A percentile compares a stretch with the other conserved stretches of the same genome.
Evolutionary conservation across 306 rosid genomes (phyloP).

Genomic region (Oemleria cerasiformis): DNA sequence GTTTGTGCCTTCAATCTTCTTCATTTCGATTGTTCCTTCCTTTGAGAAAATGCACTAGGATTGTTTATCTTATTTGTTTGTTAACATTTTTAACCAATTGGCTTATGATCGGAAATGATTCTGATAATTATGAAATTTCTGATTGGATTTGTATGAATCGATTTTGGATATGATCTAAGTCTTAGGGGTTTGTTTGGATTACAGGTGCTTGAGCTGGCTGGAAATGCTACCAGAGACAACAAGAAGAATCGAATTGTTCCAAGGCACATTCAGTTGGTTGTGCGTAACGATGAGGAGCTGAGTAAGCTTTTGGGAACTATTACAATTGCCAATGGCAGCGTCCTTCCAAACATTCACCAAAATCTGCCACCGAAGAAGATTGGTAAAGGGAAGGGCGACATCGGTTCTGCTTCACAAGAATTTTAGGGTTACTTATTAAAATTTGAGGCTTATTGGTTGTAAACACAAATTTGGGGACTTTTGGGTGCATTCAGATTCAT

Average conservation of each 20-base stretch:
- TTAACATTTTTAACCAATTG: not conserved
- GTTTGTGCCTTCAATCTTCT: constrained; percentile 25
- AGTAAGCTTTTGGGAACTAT: constrained; percentile 70
- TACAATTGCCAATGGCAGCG: constrained; percentile 59
- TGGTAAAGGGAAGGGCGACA: constrained; percentile 40
- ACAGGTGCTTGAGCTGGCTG: constrained; percentile 59
- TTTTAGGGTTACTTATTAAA: constrained; percentile 23
- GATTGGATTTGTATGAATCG: no score
- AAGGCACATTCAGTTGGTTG: constrained; percentile 73
- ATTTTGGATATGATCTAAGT: no score
- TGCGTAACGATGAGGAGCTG: constrained; percentile 70
- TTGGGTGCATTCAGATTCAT: not conserved
- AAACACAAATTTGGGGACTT: not conserved
- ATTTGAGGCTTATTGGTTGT: not conserved
- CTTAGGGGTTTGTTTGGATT: not conserved
- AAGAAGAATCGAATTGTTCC: constrained; percentile 65
- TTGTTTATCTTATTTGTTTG: not conserved
- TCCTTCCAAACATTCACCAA: constrained; percentile 58
- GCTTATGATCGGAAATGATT: not conserved
- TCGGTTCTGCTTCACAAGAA: constrained; percentile 66
- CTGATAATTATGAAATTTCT: not conserved
- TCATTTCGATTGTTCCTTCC: no score
- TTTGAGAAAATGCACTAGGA: no score
- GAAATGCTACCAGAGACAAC: constrained; percentile 66
- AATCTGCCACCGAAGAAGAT: constrained; percentile 57